Percentiles rank a stretch among this genome's conserved stretches.
Evolutionary conservation across 345 rosid genomes (phyloP).

Genomic region (Cardamine resedifolia): DNA sequence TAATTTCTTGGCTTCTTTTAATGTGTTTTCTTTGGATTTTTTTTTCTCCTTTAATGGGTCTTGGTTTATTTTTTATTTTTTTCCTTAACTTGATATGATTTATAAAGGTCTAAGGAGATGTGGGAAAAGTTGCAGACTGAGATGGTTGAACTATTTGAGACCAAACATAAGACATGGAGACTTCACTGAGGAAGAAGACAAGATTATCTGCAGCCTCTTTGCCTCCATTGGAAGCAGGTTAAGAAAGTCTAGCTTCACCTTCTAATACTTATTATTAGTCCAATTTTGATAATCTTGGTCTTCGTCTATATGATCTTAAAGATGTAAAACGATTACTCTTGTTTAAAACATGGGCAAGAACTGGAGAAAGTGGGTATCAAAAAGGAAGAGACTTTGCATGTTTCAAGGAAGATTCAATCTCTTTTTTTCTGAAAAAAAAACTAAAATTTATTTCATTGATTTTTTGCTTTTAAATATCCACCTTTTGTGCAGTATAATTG

Average conservation of each 20-base stretch:
- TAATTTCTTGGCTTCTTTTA: neutral
- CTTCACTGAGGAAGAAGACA: slow-evolving; percentile 78
- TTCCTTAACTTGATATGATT: neutral
- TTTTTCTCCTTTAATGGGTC: neutral
- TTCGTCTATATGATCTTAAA: slow-evolving; percentile 6
- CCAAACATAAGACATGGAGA: slow-evolving; percentile 94
- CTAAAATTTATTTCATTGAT: neutral
- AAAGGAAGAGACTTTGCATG: slow-evolving; percentile 32
- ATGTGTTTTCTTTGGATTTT: neutral
- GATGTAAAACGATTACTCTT: neutral
- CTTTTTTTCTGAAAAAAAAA: neutral
- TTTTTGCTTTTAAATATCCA: slow-evolving; percentile 26
- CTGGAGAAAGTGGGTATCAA: slow-evolving; percentile 15
- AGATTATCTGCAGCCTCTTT: slow-evolving; percentile 64
- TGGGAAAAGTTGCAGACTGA: slow-evolving; percentile 88
- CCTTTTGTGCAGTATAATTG: slow-evolving; percentile 38
- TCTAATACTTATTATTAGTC: neutral
- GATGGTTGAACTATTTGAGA: slow-evolving; percentile 91
- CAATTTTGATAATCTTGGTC: neutral
- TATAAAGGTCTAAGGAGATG: slow-evolving; percentile 72
- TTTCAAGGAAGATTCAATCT: slow-evolving; percentile 35
- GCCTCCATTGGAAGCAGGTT: slow-evolving; percentile 92
- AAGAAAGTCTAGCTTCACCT: neutral
- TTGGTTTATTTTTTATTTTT: neutral
- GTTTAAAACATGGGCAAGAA: slow-evolving; percentile 12